Percentiles rank a stretch among this genome's conserved stretches.
Evolutionary conservation across 352 stramenopile genomes (phyloP).

Genomic region (Phytophthora pseudosyringae): DNA sequence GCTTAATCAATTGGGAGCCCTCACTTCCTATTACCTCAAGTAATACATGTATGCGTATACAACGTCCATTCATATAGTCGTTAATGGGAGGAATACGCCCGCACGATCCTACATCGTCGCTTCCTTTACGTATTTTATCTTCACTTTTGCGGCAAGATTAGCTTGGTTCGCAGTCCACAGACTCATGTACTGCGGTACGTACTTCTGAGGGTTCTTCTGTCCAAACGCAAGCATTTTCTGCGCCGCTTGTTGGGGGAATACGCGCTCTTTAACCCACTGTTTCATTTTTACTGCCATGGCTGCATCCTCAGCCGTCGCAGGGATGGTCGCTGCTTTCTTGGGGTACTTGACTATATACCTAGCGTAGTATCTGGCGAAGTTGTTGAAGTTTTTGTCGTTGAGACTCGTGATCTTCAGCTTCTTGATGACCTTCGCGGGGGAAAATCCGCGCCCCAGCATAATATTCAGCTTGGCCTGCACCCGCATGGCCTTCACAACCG

Average conservation of each 20-base stretch:
- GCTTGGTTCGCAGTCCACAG: conserved; percentile 7
- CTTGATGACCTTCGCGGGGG: conserved; percentile 7
- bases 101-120: too few species aligned
- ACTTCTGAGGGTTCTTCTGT: neutral
- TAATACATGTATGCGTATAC: too few species aligned
- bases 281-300: conserved; percentile 6
- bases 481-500: neutral
- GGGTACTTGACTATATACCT: conserved; percentile 10
- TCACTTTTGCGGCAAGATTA: neutral
- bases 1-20: too few species aligned
- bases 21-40: too few species aligned
- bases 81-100: too few species aligned
- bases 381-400: conserved; percentile 10
- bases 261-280: conserved; percentile 2
- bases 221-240: conserved; percentile 2
- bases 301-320: conserved; percentile 11
- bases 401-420: conserved; percentile 14
- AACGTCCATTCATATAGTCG: too few species aligned
- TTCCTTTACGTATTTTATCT: neutral
- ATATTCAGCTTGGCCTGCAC: conserved; percentile 16
- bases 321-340: neutral
- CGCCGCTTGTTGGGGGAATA: conserved; percentile 2
- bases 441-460: conserved; percentile 12
- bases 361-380: conserved; percentile 16
- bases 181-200: neutral